Evolutionary conservation across 495 filamentous ascomycete genomes (phyloP).

Genomic region (Penicillium roqueforti): DNA sequence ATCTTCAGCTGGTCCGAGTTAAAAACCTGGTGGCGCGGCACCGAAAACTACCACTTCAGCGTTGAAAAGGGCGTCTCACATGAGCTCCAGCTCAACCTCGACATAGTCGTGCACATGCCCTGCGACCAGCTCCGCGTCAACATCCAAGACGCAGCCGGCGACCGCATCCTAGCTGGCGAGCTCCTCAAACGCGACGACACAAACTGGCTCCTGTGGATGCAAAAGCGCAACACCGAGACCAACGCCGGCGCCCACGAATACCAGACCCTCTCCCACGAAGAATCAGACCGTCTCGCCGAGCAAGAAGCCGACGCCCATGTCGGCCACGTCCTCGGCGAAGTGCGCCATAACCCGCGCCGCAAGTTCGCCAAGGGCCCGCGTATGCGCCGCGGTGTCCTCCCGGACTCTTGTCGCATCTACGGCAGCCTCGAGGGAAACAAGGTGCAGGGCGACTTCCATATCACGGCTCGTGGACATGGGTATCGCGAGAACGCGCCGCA

Average conservation of each 20-base stretch:
- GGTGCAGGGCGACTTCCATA: conserved; percentile 97
- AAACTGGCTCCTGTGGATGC: conserved; percentile 75
- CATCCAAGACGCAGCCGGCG: conserved; percentile 92
- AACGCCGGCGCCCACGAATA: conserved; percentile 51
- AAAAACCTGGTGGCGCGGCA: conserved; percentile 74
- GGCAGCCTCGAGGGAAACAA: conserved; percentile 90
- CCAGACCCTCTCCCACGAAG: conserved; percentile 47
- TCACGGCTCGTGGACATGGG: conserved; percentile 92
- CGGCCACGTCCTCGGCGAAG: conserved; percentile 48
- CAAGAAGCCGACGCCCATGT: conserved; percentile 53
- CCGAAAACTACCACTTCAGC: conserved; percentile 80
- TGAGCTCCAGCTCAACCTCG: conserved; percentile 88
- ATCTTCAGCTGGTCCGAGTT: conserved; percentile 75
- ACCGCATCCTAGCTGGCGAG: conserved; percentile 80
- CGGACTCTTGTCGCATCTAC: conserved; percentile 77
- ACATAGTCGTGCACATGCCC: conserved; percentile 87
- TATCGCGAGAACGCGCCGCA: conserved; percentile 77
- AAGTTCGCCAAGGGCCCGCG: conserved; percentile 69
- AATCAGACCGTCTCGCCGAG: conserved; percentile 33
- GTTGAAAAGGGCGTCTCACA: conserved; percentile 92
- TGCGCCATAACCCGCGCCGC: conserved; percentile 34
- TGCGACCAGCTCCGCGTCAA: conserved; percentile 90
- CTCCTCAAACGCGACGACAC: conserved; percentile 72
- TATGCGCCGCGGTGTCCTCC: conserved; percentile 49
- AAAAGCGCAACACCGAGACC: conserved; percentile 65